Evolutionary conservation across 2,329 filamentous ascomycete species (phyloP).

Genomic region (Trichoderma polysporum): DNA sequence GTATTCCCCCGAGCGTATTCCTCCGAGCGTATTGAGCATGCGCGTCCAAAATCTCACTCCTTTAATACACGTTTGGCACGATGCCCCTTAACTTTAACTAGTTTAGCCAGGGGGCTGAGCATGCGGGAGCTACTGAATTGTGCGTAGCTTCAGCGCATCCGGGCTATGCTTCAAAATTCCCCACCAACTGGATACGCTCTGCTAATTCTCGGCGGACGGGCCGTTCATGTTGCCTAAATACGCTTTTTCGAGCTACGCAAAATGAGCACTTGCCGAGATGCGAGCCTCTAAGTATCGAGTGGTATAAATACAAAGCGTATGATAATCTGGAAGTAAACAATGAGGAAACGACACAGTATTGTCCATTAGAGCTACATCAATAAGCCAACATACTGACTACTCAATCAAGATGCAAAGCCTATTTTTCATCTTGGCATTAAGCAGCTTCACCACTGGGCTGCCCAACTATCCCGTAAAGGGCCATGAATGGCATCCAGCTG

Average conservation of each 20-base stretch:
- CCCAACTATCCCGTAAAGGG: neutral
- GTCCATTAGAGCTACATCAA: neutral
- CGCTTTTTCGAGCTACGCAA: neutral
- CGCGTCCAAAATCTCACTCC: neutral
- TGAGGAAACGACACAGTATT: neutral
- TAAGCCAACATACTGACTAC: neutral
- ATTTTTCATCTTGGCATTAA: neutral
- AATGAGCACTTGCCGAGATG: neutral
- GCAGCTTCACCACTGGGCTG: neutral
- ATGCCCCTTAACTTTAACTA: neutral
- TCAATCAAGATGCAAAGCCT: neutral
- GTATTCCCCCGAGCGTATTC: neutral
- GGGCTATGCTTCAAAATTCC: neutral
- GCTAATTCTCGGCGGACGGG: neutral
- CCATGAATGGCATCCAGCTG: slow-evolving; percentile 6
- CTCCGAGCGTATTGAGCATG: neutral
- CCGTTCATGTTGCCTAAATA: neutral
- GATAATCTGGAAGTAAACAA: neutral
- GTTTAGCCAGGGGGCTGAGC: neutral
- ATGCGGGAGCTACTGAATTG: neutral
- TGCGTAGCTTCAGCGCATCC: neutral
- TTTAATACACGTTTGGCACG: neutral
- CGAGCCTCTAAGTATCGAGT: neutral
- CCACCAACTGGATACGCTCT: neutral
- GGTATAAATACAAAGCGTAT: neutral